Evolutionary conservation across 139 green algal genomes (phyloP), one percentile per base, ranked within the genome.

Genomic region (Micromonas pusilla): DNA sequence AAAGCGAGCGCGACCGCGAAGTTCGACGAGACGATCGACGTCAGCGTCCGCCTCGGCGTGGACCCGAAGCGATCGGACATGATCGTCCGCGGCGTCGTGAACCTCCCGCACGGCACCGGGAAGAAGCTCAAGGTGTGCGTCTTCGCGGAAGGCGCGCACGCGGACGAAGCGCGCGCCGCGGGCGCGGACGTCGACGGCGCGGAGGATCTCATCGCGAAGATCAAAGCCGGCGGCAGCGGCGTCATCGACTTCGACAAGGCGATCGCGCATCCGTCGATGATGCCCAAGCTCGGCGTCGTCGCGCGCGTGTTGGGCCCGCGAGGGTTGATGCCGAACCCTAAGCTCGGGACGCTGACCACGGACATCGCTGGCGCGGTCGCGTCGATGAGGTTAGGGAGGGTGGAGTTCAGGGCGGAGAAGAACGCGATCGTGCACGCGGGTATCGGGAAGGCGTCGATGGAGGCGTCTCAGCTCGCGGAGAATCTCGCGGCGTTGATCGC

Each of bases 281-380:
- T 77, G 71, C 37, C 71, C 20, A 77, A 68, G 28, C 53, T 80
- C 52, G 62, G 94, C 52, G 97, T 96, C 87, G 90, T 99, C 31
- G 96, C 95, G 66, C 88, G 94, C 26, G 80, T 93, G 70, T 88
- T 99, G 57, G 96, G 95, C 31, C 95, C 95, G 38, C 86, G 89
- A 60, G 95, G 95, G 2, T 87, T 99, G 65, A 99, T 99, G 95
- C 95, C 95, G 80, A 99, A 99, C 87, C 94, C 96, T 81, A 99
- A 99, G 91, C 91, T 80, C n/a, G 95, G 95, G 75, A 99, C 95
- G 23, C 93, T 99, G 32, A 96, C 93, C n/a, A 91, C 89, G 21
- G 89, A 99, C 81, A 83, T 99, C 3, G 87, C 87, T 9, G 80
- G n/a, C 21, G 73, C 62, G 54, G 60, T 79, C 16, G 45, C 13